Base-by-base conservation (phyloP, 805 yeast species). In the Priceomyces haplophilus region DNA sequence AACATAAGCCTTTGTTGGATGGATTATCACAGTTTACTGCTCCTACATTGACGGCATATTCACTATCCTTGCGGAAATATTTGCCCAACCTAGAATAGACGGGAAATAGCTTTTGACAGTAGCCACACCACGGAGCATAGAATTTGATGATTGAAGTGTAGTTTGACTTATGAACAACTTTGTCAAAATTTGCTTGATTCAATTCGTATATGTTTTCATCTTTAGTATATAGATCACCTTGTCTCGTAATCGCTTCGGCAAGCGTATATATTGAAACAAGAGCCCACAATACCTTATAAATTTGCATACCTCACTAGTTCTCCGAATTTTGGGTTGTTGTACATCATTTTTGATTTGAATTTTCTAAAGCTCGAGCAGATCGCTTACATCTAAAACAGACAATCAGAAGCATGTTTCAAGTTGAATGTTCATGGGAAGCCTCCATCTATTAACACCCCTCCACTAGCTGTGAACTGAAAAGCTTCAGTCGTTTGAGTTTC, bases 61-160 rank as follows among this genome's bases (percentile, higher is more conserved):
- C 56, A 30, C 67, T 59, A 34, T 68, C 72, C 5, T 77, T 78
- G 21, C 76, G 75, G 5, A 86, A 67, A 21, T 66, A 61, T 40
- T 76, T 78, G 5, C 86, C 95, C 11, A 83, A 79, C 55, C 82
- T 82, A 38, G 71, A 67, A 61, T 73, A 84, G 1, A 79, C 79
- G 3, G 85, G 82, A 45, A 80, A 78, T 39, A 91, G 67, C 44
- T 80, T 75, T 54, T 82, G 76, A 65, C 99, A 91, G 63, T 91
- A 88, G 4, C 97, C 97, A 69, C 99, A 91, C 98, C 98, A 90
- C 30, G 97, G 97, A 3, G 98, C 97, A 62, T 85, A 90, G 63
- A 90, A 90, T 67, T 89, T 89, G 17, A 88, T 89, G 15, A 89
- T 65, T 1, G 96, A 65, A 1, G 95, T 85, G 54, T 88, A 85